Percentiles rank a stretch among this genome's conserved stretches.
These are phyloP conservation scores for Lithohypha guttulata DNA, from an alignment of 2,329 filamentous ascomycete genomes.

Conservation along the genomic window DNA sequence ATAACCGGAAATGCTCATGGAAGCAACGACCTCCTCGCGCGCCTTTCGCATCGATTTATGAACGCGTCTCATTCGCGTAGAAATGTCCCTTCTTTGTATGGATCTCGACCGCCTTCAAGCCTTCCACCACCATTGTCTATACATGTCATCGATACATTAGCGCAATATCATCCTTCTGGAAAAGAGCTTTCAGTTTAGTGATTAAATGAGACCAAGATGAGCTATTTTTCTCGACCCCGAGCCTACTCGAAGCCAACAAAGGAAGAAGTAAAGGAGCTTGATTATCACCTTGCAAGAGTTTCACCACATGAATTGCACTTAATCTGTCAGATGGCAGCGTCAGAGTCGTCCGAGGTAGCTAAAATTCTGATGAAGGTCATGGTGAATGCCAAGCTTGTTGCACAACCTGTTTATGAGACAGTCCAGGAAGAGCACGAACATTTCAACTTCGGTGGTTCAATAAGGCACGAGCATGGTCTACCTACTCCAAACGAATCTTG, in stretches of 20 bases:
- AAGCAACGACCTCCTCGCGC: no score
- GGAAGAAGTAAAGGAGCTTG: conserved; percentile 4
- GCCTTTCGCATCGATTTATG: no score
- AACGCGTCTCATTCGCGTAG: no score
- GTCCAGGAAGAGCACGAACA: background rate
- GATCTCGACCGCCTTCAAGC: no score
- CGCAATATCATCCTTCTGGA: no score
- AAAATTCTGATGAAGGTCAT: background rate
- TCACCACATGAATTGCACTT: background rate
- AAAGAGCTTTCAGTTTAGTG: no score
- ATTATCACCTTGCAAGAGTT: background rate
- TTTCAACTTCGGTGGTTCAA: no score
- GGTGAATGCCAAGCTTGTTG: background rate
- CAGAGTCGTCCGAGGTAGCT: background rate
- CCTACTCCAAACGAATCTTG: background rate
- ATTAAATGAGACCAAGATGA: no score
- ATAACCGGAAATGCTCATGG: no score
- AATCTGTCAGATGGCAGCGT: background rate
- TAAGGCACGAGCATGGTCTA: background rate
- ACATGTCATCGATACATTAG: no score
- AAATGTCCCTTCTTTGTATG: no score
- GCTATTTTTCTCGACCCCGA: background rate
- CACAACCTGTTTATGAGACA: background rate
- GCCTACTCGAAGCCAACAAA: conserved; percentile 3
- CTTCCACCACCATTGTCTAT: no score